Percentiles rank a stretch among this genome's conserved stretches.
Evolutionary conservation across 306 rosid species (phyloP).

Genomic region (Cucurbita argyrosperma): DNA sequence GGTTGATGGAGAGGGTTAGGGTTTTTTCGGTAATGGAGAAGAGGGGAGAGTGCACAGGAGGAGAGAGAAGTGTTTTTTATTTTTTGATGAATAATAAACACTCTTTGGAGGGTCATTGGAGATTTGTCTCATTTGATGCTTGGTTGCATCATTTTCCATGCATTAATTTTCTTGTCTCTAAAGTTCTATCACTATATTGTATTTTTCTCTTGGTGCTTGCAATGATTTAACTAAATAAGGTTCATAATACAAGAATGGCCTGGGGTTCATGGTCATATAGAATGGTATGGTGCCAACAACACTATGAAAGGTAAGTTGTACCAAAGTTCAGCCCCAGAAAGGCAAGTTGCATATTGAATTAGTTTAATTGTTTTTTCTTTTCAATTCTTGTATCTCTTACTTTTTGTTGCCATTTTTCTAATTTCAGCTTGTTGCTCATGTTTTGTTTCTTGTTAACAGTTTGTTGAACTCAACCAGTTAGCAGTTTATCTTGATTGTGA

Average conservation of each 20-base stretch:
- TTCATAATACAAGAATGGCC: background rate
- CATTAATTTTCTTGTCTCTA: background rate
- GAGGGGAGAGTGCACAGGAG: no score
- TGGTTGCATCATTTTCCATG: background rate
- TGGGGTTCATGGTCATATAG: background rate
- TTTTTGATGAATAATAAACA: no score
- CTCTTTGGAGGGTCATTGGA: no score
- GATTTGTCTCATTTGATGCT: background rate
- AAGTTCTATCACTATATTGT: background rate
- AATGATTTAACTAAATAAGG: background rate
- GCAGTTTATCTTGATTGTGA: conserved; percentile 86
- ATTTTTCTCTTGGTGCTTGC: background rate
- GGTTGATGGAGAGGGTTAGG: no score
- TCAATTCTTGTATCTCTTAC: background rate
- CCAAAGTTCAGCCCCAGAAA: background rate
- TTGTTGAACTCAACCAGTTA: conserved; percentile 73
- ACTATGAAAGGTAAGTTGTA: background rate
- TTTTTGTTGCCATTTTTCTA: background rate
- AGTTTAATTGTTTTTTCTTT: background rate
- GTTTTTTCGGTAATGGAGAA: no score
- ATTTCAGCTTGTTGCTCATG: conserved; percentile 9
- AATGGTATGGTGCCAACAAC: background rate
- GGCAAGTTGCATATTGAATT: background rate
- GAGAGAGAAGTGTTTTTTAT: no score
- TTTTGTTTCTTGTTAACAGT: conserved; percentile 36